A percentile compares a stretch with the other conserved stretches of the same genome.
Evolutionary conservation across 2,329 filamentous ascomycete species (phyloP).

Genomic region (Clarireedia hainanense): DNA sequence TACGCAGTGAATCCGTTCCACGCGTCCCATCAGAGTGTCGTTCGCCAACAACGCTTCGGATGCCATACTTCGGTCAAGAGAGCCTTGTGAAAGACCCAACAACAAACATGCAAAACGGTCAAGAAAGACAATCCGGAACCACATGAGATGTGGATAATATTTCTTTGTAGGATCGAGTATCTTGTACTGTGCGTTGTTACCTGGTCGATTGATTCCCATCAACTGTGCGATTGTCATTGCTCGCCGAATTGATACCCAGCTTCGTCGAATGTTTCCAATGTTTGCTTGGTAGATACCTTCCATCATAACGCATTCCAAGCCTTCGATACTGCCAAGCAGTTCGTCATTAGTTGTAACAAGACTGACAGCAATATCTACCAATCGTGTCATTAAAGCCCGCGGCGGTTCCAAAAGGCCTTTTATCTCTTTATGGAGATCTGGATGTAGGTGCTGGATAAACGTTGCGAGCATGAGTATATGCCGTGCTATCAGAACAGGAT

Average conservation of each 20-base stretch:
- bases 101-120: constrained; percentile 37
- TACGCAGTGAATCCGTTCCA: constrained; percentile 8
- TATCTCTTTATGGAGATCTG: constrained; percentile 11
- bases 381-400: constrained; percentile 18
- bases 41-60: constrained; percentile 21
- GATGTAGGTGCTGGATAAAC: constrained; percentile 22
- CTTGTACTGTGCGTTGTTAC: neutral
- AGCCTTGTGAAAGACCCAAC: constrained; percentile 22
- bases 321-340: constrained; percentile 40
- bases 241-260: constrained; percentile 39
- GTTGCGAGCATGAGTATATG: constrained; percentile 21
- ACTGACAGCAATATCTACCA: constrained; percentile 19
- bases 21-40: constrained; percentile 1
- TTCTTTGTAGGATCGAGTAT: neutral
- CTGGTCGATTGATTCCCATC: constrained; percentile 22
- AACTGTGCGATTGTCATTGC: constrained; percentile 38
- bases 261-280: constrained; percentile 39
- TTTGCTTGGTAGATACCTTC: constrained; percentile 40
- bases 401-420: constrained; percentile 13
- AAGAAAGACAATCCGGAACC: constrained; percentile 37
- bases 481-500: constrained; percentile 21
- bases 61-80: constrained; percentile 11
- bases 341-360: constrained; percentile 40
- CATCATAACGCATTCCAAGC: constrained; percentile 42
- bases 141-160: constrained; percentile 31